Conservation (phyloP, 192 early-diverging fungal species). For the Coemansia biformis region DNA sequence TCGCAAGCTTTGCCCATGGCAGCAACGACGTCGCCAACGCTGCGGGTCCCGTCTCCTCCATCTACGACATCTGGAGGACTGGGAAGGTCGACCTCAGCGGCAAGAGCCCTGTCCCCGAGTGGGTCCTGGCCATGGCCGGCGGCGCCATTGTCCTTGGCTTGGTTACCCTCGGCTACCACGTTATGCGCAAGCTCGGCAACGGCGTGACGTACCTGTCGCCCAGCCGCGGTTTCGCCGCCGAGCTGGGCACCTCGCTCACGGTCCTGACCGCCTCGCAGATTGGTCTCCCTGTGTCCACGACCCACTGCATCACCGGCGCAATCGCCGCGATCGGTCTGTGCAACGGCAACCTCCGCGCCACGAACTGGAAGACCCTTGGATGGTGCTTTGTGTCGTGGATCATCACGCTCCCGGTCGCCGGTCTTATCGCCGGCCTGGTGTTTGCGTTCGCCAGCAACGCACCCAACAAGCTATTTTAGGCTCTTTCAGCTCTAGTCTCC, state of each 20-base stretch:
- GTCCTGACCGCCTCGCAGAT: conserved; percentile 77
- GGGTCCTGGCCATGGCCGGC: conserved; percentile 72
- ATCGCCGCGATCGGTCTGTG: conserved; percentile 70
- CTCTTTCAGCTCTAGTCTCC: not conserved
- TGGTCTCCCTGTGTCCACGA: conserved; percentile 74
- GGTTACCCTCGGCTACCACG: conserved; percentile 65
- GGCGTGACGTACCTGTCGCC: conserved; percentile 79
- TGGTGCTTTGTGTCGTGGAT: conserved; percentile 68
- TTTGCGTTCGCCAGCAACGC: conserved; percentile 61
- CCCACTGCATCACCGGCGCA: conserved; percentile 78
- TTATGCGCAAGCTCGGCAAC: conserved; percentile 78
- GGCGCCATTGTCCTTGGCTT: conserved; percentile 72
- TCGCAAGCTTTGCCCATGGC: conserved; percentile 81
- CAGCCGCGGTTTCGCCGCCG: conserved; percentile 72
- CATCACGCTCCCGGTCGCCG: conserved; percentile 68
- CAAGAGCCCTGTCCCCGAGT: conserved; percentile 62
- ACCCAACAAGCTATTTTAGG: conserved; percentile 34
- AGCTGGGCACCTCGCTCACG: conserved; percentile 68
- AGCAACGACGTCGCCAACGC: conserved; percentile 86
- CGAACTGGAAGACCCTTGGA: conserved; percentile 74
- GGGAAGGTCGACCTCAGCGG: conserved; percentile 46
- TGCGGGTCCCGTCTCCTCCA: conserved; percentile 70
- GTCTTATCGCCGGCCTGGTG: conserved; percentile 57
- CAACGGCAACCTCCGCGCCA: conserved; percentile 57
- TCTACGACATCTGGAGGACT: conserved; percentile 65